Evolutionary conservation across 164 flowering plant genomes (phyloP).

Genomic region (Aristolochia californica): DNA sequence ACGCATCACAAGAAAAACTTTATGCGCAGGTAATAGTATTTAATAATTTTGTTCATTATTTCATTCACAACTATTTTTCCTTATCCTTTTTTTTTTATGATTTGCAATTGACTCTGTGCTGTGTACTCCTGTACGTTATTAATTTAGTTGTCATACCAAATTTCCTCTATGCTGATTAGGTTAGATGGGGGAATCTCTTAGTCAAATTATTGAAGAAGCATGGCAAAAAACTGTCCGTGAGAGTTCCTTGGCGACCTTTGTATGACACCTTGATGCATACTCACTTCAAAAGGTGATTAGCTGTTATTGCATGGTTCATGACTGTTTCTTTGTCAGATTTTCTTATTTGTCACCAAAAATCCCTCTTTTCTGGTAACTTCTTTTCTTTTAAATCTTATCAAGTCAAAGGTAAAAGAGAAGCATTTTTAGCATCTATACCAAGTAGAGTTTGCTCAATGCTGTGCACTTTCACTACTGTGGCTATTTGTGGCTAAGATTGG

Average conservation of each 20-base stretch:
- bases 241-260: constrained; percentile 80
- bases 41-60: background rate
- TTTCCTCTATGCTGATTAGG: constrained; percentile 36
- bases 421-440: too few species aligned
- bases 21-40: constrained; percentile 59
- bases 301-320: background rate
- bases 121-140: background rate
- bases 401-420: too few species aligned
- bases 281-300: constrained; percentile 68
- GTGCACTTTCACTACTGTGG: too few species aligned
- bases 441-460: too few species aligned
- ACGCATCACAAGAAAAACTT: constrained; percentile 47
- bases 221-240: constrained; percentile 60
- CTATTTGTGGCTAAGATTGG: too few species aligned
- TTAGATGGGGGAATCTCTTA: constrained; percentile 87
- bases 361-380: too few species aligned
- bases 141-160: constrained; percentile 2
- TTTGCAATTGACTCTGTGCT: background rate
- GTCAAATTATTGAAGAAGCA: constrained; percentile 65
- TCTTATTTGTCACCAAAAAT: too few species aligned
- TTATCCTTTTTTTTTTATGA: constrained; percentile 1
- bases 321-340: too few species aligned
- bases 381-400: too few species aligned
- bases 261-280: constrained; percentile 70
- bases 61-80: background rate